Percentiles rank a stretch among this genome's conserved stretches.
phyloP scores from a whole-genome alignment of 176 grass and related monocot genomes.

The Urochloa ruziziensis region DNA sequence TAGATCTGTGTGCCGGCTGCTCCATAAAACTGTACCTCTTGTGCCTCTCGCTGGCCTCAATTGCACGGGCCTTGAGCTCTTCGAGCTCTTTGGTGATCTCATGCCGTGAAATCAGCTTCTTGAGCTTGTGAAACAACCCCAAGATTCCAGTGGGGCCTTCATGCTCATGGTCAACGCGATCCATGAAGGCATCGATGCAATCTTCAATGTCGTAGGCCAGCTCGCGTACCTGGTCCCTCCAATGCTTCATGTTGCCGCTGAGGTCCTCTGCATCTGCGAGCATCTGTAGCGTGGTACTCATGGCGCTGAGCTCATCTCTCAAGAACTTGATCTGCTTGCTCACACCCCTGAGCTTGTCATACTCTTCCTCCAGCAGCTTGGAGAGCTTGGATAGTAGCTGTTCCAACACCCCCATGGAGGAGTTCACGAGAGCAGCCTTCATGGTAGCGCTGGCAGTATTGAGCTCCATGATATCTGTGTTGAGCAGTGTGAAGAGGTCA shows the following conservation, averaged over 20 bases:
- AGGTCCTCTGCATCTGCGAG: background rate
- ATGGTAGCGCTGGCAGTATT: no score
- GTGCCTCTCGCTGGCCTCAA: background rate
- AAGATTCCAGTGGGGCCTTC: background rate
- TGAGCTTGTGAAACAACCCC: background rate
- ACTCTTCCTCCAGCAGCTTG: conserved; percentile 11
- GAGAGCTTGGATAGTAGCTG: conserved; percentile 11
- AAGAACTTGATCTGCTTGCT: background rate
- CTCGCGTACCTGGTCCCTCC: conserved; percentile 1
- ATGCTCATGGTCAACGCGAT: background rate
- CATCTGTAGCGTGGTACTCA: background rate
- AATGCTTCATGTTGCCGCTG: background rate
- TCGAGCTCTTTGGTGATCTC: background rate
- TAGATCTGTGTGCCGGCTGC: background rate
- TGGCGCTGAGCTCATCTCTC: background rate
- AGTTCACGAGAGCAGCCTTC: background rate
- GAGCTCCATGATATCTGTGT: no score
- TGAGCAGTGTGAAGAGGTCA: no score
- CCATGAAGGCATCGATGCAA: background rate
- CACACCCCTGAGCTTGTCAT: background rate
- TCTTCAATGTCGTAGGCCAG: background rate
- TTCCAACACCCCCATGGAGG: background rate
- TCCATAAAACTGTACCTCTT: background rate
- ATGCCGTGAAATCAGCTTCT: background rate
- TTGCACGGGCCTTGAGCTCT: background rate